A percentile compares a stretch with the other conserved stretches of the same genome.
phyloP scores from a whole-genome alignment of 345 rosid genomes.

The Euphorbia peplus region DNA sequence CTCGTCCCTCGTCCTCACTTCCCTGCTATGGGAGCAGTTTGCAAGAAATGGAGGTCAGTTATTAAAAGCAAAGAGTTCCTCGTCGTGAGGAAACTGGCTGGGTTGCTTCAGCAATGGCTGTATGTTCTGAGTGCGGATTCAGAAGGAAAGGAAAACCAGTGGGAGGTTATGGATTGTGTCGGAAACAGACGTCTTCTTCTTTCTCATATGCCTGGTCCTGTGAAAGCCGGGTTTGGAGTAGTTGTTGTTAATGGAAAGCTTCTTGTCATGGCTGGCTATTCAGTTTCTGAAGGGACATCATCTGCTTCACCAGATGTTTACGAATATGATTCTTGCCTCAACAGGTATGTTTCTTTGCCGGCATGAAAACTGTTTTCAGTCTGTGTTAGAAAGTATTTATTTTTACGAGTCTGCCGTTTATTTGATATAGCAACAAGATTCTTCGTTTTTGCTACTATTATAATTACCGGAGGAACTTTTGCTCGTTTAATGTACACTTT shows the following conservation, averaged over 20 bases:
- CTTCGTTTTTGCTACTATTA: slow-evolving; percentile 5
- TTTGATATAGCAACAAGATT: neutral
- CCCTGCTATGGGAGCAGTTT: slow-evolving; percentile 73
- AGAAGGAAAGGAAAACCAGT: slow-evolving; percentile 64
- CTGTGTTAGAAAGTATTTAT: neutral
- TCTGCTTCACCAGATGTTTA: slow-evolving; percentile 65
- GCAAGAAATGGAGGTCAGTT: slow-evolving; percentile 82
- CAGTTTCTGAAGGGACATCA: slow-evolving; percentile 41
- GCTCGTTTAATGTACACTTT: too few species aligned
- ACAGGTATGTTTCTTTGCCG: slow-evolving; percentile 52
- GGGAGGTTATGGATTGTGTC: slow-evolving; percentile 73
- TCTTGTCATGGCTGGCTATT: slow-evolving; percentile 70
- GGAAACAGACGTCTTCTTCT: slow-evolving; percentile 56
- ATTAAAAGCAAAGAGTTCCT: slow-evolving; percentile 80
- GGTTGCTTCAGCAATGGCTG: slow-evolving; percentile 81
- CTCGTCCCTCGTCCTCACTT: slow-evolving; percentile 70
- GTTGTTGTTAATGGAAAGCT: slow-evolving; percentile 73
- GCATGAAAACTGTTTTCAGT: neutral
- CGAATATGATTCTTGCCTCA: slow-evolving; percentile 75
- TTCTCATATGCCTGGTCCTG: slow-evolving; percentile 78
- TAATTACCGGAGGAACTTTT: too few species aligned
- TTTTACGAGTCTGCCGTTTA: too few species aligned
- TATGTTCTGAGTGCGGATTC: slow-evolving; percentile 60
- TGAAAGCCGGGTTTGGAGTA: slow-evolving; percentile 64
- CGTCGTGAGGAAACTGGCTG: slow-evolving; percentile 57